Conservation (phyloP, 495 filamentous ascomycete genomes). For the Neurospora sp. region DNA sequence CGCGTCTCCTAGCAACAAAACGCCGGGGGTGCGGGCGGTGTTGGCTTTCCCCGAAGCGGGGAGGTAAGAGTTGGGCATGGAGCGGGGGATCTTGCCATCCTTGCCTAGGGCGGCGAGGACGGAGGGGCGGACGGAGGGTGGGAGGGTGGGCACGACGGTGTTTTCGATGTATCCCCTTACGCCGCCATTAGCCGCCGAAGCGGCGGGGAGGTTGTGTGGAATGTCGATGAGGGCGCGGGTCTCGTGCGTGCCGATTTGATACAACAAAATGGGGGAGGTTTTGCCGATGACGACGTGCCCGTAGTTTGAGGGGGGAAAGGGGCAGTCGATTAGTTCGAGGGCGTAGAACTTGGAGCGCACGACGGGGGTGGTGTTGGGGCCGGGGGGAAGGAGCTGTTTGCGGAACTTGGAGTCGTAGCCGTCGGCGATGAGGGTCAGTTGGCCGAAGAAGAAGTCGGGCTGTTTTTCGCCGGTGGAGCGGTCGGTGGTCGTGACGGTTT, state of each 20-base stretch:
- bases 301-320: conserved; percentile 59
- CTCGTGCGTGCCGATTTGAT: conserved; percentile 94
- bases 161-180: conserved; percentile 73
- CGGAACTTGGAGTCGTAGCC: conserved; percentile 92
- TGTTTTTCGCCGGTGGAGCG: conserved; percentile 46
- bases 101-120: conserved; percentile 64
- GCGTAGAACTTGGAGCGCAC: conserved; percentile 80
- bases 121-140: conserved; percentile 57
- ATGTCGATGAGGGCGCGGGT: conserved; percentile 86
- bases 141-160: conserved; percentile 67
- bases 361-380: conserved; percentile 46
- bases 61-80: conserved; percentile 92
- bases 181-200: conserved; percentile 59
- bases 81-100: conserved; percentile 55
- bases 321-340: conserved; percentile 80
- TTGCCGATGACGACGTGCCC: conserved; percentile 85
- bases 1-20: conserved; percentile 81
- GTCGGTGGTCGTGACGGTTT: conserved; percentile 52
- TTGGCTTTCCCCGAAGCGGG: conserved; percentile 45
- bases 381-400: conserved; percentile 52
- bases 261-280: conserved; percentile 74
- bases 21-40: conserved; percentile 58
- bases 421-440: conserved; percentile 82
- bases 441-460: conserved; percentile 65
- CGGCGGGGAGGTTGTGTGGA: conserved; percentile 67